Evolutionary conservation across 345 rosid genomes (phyloP), one percentile per base, ranked within the genome.

Genomic region (Brassica carinata): DNA sequence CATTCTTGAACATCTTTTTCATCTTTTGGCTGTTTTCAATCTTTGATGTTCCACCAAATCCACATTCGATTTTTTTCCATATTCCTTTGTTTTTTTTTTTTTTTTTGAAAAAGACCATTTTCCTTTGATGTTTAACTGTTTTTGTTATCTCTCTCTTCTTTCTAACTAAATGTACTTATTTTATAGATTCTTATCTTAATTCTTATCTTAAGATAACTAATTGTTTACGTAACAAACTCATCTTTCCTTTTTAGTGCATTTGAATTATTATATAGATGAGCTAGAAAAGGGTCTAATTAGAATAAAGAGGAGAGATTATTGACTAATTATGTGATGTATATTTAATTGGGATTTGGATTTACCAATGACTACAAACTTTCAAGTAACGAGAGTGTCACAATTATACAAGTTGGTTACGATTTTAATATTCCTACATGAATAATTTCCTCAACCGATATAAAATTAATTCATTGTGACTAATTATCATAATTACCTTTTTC

Each of bases 281-380:
- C 58, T 62, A 61, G 30, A 33, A 65, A 45, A 62, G 70, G 43
- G 74, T 26, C 15, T 27, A 58, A 30, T 79, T 72, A 72, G 78
- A 45, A 69, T 65, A 36, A 15, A 74, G 30, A 69, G 3, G 48
- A 74, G 55, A 72, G 73, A 71, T 81, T 76, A 81, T 65, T 81
- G 76, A 57, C 69, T 71, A 81, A 81, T 81, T 76, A 69, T 81
- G 75, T 80, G 58, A 51, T 48, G 65, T 33, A 64, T 34, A 68
- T 48, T 69, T 80, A 75, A 64, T 55, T 80, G 55, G 31, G 15
- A 19, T 64, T 64, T 75, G 83, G 79, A 70, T 38, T 69, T 64
- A 70, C 71, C 67, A 75, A 70, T 75, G 77, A 81, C 77, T 57
- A 76, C 80, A 76, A 65, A 71, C 69, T 76, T 75, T 76, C 77